Base-by-base conservation (phyloP, 192 early-diverging fungal genomes). In the Coemansia sp. region DNA sequence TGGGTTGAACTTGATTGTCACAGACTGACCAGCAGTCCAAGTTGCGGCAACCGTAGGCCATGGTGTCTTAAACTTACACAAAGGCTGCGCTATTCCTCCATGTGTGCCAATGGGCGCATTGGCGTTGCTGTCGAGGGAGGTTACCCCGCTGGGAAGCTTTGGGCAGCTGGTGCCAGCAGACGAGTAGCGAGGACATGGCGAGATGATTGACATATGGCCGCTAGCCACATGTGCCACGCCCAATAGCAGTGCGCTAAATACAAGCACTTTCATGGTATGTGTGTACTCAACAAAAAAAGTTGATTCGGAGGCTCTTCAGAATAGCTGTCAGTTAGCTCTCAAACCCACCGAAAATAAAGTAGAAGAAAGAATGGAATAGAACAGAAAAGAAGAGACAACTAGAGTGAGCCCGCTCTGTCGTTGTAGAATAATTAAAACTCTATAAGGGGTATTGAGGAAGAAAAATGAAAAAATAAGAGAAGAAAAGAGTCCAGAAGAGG, bases 1-100 rank as follows among this genome's bases (percentile, higher is more conserved):
- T 7, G 41, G n/a, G 14, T 43, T 59, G 65, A 88, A 88, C 9
- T 73, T 57, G 18, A 89, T 78, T 0, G 66, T 59, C 55, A 87
- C 62, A 14, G 77, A 48, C 28, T 85, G 61, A 12, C 86, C 86
- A 31, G 86, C 83, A 39, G 66, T 76, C 65, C 72, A 85, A 11
- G 62, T 81, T 2, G 74, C 83, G 9, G 69, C 76, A 23, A 65
- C 47, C 14, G 65, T 53, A 6, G 72, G 70, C 72, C 67, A 79
- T 2, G 72, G 69, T 0, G 56, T 72, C 5, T 48, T 59, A 50
- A 26, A 59, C 62, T 72, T 77, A 75, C 79, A 82, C 26, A 82
- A 33, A 3, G 76, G 76, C 39, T 74, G 56, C 2, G 31, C 20
- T 18, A 68, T 60, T 31, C 23, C 26, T 28, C 55, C 62, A 16